These are phyloP conservation scores for Coniochaeta prunicola DNA, from an alignment of 2,329 filamentous ascomycete species.

Conservation along the genomic window DNA sequence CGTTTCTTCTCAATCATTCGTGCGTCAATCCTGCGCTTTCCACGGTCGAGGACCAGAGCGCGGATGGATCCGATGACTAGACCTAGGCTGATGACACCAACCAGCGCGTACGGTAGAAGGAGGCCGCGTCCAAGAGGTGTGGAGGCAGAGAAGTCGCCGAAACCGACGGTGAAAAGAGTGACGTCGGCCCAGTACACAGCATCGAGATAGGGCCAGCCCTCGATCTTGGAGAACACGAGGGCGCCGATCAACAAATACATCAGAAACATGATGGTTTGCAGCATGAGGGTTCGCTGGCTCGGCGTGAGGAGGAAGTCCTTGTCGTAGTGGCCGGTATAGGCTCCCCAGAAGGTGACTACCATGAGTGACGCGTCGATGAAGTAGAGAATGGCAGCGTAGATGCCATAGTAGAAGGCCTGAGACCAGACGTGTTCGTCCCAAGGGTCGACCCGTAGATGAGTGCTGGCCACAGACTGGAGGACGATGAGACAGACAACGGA, in stretches of 20 bases:
- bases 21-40: conserved; percentile 43
- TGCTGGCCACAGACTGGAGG: conserved; percentile 58
- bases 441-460: conserved; percentile 39
- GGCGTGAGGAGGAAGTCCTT: conserved; percentile 73
- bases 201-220: conserved; percentile 71
- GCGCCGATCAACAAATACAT: conserved; percentile 74
- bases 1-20: conserved; percentile 55
- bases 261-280: conserved; percentile 83
- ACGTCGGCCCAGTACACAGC: conserved; percentile 74
- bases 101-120: conserved; percentile 74
- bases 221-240: conserved; percentile 63
- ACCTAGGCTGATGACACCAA: conserved; percentile 79
- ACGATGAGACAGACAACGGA: conserved; percentile 59
- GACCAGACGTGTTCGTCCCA: conserved; percentile 55
- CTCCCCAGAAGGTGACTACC: conserved; percentile 72
- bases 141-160: conserved; percentile 44
- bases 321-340: conserved; percentile 60
- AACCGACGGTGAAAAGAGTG: conserved; percentile 57
- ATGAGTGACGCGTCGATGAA: conserved; percentile 71
- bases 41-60: conserved; percentile 53
- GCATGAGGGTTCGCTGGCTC: conserved; percentile 78
- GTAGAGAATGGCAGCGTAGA: conserved; percentile 74
- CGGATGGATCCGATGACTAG: conserved; percentile 76
- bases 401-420: conserved; percentile 80
- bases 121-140: conserved; percentile 58